Evolutionary conservation across 139 green algal species (phyloP), one percentile per base, ranked within the genome.

Genomic region (Deuterostichococcus epilithicus): DNA sequence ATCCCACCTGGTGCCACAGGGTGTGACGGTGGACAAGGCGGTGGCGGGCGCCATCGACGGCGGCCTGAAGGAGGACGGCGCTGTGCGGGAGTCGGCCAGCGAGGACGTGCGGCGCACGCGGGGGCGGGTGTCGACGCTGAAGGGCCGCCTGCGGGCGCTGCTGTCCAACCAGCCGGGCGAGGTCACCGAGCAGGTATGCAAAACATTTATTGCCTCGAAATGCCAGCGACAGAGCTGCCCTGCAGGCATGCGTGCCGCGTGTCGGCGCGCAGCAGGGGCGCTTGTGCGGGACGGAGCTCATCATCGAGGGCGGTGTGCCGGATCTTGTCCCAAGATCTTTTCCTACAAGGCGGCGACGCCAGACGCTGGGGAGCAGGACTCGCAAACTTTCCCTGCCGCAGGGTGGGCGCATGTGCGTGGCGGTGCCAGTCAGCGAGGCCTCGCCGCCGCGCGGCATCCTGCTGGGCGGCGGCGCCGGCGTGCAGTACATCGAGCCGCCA

Each of bases 401-500:
- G 69, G 68, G 74, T 28, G 88, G 90, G 0, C 81, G 92, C 0
- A 44, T 95, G 38, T 97, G 92, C 63, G 77, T 95, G 45, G 91
- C 87, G 13, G 76, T 92, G 42, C 75, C 85, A 25, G 78, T 70
- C 1, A 72, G 65, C 0, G 65, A 74, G 20, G 77, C 63, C 30
- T 36, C n/a, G 6, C 77, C 80, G 15, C 73, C 66, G n/a, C 78
- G 75, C 34, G 87, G 80, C 42, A 82, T 96, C 37, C 28, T 95
- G 65, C 84, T 96, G 80, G 89, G 89, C 35, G 74, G 44, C 37
- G 80, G 72, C 65, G n/a, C 74, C 18, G 78, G 73, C 0, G 34
- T 88, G 30, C 32, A 82, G 69, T 94, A 90, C 72, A 74, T 94
- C 0, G 92, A 97, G 81, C 91, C 92, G 5, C 72, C 78, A 1